These are phyloP conservation scores for Malassezia nana DNA, from an alignment of 1,284 basidiomycete genomes.

Conservation along the genomic window DNA sequence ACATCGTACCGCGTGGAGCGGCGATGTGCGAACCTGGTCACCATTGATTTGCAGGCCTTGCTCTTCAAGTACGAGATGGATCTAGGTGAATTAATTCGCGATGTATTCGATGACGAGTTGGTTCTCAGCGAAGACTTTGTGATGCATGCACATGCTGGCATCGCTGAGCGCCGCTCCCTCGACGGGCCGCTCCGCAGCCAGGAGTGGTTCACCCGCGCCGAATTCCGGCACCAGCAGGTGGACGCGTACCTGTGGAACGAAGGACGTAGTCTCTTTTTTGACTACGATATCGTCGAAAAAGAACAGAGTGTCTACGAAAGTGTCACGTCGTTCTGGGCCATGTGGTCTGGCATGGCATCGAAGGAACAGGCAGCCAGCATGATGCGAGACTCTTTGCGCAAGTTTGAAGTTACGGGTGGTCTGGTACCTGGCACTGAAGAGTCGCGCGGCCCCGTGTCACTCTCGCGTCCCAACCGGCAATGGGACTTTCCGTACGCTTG, in stretches of 20 bases:
- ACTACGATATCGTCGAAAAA: conserved; percentile 83
- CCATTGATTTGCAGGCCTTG: conserved; percentile 82
- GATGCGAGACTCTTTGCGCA: conserved; percentile 74
- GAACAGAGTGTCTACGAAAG: conserved; percentile 89
- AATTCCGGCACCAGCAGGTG: conserved; percentile 57
- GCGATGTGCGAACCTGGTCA: conserved; percentile 79
- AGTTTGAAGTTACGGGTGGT: conserved; percentile 94
- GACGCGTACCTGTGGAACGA: conserved; percentile 96
- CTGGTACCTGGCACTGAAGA: conserved; percentile 92
- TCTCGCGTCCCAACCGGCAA: conserved; percentile 94
- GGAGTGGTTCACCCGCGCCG: conserved; percentile 45
- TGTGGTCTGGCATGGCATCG: conserved; percentile 94
- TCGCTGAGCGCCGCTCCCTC: conserved; percentile 52
- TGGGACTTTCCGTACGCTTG: conserved; percentile 63
- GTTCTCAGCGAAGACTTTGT: conserved; percentile 80
- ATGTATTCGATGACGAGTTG: conserved; percentile 83
- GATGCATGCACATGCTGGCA: conserved; percentile 23
- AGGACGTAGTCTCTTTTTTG: conserved; percentile 84
- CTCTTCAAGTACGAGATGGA: conserved; percentile 58
- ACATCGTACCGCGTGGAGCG: conserved; percentile 96
- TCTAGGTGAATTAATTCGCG: conserved; percentile 62
- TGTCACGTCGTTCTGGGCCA: conserved; percentile 86
- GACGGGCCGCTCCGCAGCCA: conserved; percentile 43
- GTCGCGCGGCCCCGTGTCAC: conserved; percentile 83
- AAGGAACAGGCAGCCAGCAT: conserved; percentile 87